phyloP scores from a whole-genome alignment of 2,329 filamentous ascomycete species.

The Phyllachora maydis region DNA sequence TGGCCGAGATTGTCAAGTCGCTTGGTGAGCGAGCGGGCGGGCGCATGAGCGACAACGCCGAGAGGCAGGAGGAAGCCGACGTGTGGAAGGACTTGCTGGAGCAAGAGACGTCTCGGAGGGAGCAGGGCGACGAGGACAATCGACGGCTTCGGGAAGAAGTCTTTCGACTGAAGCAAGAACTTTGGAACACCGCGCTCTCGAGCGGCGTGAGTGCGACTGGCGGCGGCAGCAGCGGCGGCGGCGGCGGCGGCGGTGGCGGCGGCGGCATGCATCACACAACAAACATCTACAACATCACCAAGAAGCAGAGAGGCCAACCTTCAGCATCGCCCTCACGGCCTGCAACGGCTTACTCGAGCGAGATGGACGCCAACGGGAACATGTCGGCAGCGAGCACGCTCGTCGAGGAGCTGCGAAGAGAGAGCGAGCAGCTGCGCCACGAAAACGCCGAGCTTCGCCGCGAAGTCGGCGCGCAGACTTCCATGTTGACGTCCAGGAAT shows the following conservation, averaged over 20 bases:
- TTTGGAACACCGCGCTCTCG: too few species aligned
- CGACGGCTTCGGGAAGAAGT: slow-evolving; percentile 68
- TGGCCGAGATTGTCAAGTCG: slow-evolving; percentile 56
- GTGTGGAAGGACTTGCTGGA: slow-evolving; percentile 93
- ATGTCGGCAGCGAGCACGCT: slow-evolving; percentile 43
- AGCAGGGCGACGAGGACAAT: slow-evolving; percentile 82
- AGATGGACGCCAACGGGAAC: slow-evolving; percentile 26
- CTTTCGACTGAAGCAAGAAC: slow-evolving; percentile 47
- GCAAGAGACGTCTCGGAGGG: slow-evolving; percentile 71
- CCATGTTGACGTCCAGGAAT: slow-evolving; percentile 91
- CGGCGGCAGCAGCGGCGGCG: too few species aligned
- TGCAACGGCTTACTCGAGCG: slow-evolving; percentile 25
- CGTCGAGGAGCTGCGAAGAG: slow-evolving; percentile 52
- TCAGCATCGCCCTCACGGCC: slow-evolving; percentile 27
- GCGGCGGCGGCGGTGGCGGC: too few species aligned
- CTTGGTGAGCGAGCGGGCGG: slow-evolving; percentile 19
- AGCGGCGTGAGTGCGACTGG: slow-evolving; percentile 10
- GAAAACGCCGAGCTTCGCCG: slow-evolving; percentile 85
- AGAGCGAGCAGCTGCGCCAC: slow-evolving; percentile 60
- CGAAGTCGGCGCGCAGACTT: slow-evolving; percentile 87
- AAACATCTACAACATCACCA: slow-evolving; percentile 45
- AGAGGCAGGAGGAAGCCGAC: slow-evolving; percentile 45
- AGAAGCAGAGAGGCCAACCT: slow-evolving; percentile 23
- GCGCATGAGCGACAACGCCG: slow-evolving; percentile 25
- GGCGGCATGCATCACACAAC: slow-evolving; percentile 32